Evolutionary conservation across 2,329 filamentous ascomycete genomes (phyloP), one percentile per base, ranked within the genome.

Genomic region (Venturia pyrina): DNA sequence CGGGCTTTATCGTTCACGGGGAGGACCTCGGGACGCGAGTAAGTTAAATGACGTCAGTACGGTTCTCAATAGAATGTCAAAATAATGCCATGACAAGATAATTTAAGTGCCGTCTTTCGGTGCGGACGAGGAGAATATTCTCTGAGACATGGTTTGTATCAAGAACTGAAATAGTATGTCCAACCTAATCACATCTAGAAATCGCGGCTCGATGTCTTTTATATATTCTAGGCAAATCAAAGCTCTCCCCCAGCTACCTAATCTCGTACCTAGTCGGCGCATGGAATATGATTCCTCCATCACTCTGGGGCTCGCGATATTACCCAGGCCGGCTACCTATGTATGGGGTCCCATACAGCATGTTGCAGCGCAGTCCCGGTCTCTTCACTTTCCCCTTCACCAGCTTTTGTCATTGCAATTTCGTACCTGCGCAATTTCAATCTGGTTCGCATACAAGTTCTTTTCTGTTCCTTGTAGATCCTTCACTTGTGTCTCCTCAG

Each of bases 1-100:
- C 15, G 53, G 24, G 24, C 24, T 32, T 34, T 7, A 32, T 8
- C 24, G 24, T 56, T 15, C 24, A 56, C 6, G 24, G 32, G 5
- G 15, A 34, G 53, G 32, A 59, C 32, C 28, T 37, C 32, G 53
- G 28, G 17, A 59, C 28, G 32, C 53, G 53, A n/a, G 53, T 37
- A 59, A n/a, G 28, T 59, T 59, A 46, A 8, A 62, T 62, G 60
- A 46, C 60, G 60, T 62, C 40, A n/a, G 60, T 44, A 62, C 37
- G 60, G 60, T 44, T 62, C 60, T 43, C 40, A 46, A 62, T 62
- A 62, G n/a, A 62, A 37, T 59, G 53, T n/a, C 53, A n/a, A 59
- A 37, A 7, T 37, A 59, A 59, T 59, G 53, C 43, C 37, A 46
- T 34, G n/a, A 62, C 60, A 46, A 44, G 15, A 62, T 5, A 2